phyloP scores from a whole-genome alignment of 2,329 filamentous ascomycete genomes.

The Ophiostoma ulmi region DNA sequence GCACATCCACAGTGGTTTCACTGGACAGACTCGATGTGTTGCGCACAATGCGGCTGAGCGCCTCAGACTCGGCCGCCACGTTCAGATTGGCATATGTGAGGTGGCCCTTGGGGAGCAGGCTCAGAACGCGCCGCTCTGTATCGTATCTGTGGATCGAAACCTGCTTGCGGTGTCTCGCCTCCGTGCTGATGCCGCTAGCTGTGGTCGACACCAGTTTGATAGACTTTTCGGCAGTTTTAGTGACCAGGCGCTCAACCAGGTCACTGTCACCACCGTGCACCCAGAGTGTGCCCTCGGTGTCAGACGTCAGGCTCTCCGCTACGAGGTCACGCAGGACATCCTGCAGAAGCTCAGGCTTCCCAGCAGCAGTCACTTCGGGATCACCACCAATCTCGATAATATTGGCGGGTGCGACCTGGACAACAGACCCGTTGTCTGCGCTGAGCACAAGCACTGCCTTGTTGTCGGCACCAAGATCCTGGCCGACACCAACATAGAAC shows the following conservation, averaged over 20 bases:
- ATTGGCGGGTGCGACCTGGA: conserved; percentile 4
- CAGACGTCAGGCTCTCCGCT: conserved; percentile 18
- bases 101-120: conserved; percentile 20
- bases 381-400: not conserved
- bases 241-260: conserved; percentile 15
- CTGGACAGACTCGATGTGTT: not conserved
- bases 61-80: conserved; percentile 16
- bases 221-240: conserved; percentile 13
- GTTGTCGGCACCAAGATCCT: conserved; percentile 1
- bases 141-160: conserved; percentile 20
- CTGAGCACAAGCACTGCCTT: conserved; percentile 13
- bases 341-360: conserved; percentile 1
- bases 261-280: conserved; percentile 19
- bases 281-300: conserved; percentile 20
- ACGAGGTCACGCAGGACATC: conserved; percentile 17
- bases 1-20: not conserved
- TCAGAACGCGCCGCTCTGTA: conserved; percentile 19
- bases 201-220: conserved; percentile 16
- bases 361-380: not conserved
- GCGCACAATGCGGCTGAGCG: conserved; percentile 18
- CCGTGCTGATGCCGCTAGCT: conserved; percentile 4
- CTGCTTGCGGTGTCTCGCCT: conserved; percentile 5
- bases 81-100: conserved; percentile 18
- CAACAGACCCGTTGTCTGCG: conserved; percentile 15
- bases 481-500: conserved; percentile 16